Base-by-base conservation (phyloP, 495 filamentous ascomycete genomes). In the Penicillium steckii region DNA sequence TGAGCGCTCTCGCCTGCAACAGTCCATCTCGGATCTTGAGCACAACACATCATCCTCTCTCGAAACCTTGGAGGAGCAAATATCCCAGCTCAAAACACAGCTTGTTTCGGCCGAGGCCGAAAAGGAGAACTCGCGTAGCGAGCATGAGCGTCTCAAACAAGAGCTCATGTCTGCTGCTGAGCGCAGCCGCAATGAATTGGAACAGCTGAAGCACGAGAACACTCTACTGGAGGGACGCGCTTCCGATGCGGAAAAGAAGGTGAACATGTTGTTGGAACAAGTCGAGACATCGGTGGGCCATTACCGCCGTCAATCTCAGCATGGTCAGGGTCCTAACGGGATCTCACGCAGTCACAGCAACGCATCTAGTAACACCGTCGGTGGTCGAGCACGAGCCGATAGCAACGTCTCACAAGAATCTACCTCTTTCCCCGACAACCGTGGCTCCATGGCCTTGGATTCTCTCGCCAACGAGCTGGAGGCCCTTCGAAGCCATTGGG, bases 241-340 rank as follows among this genome's bases (percentile, higher is more conserved):
- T 8, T 74, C 84, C 25, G 92, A 96, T 62, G 94, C 94, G 10
- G 94, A 99, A 72, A 82, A 90, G 38, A 95, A 93, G 60, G 95
- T 97, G 41, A 88, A 87, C 33, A 83, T 95, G 64, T 83, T 97
- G 18, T 82, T 99, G 22, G 91, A 97, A 65, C 93, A 97, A 61
- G 90, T 99, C 25, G 92, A 92, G 62, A 82, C 82, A 12, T 95
- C 90, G 2, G 94, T 99, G 13, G 92, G 93, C 67, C 94, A 93
- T 61, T 97, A 96, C 69, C 88, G 94, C 40, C 86, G 94, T 42
- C 91, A 88, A 62, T 87, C 83, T 4, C 80, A 85, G 42, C 76
- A 79, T 44, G 70, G 66, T 9, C 67, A 69, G 43, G 63, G 64
- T 35, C 25, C 61, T 53, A 72, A 76, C 63, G 64, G 71, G 13